Conservation (phyloP, 2,329 filamentous ascomycete species). For the Arthroderma sp. region DNA sequence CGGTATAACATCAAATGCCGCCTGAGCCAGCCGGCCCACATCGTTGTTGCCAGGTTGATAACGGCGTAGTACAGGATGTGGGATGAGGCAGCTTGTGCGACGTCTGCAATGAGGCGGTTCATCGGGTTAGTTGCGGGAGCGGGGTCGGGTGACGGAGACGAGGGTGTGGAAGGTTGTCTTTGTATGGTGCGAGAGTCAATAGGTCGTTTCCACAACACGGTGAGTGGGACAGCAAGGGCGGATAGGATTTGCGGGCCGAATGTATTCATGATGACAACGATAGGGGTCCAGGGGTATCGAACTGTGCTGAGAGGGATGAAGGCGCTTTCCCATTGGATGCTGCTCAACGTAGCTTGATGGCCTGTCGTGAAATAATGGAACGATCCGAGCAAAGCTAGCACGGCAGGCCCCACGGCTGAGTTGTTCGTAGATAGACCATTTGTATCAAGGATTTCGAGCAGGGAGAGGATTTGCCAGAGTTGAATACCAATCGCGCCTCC, state of each 20-base stretch:
- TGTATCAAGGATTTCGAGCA: conserved; percentile 51
- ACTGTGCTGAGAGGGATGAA: conserved; percentile 79
- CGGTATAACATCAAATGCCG: conserved; percentile 94
- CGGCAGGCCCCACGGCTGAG: conserved; percentile 62
- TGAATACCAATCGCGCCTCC: conserved; percentile 69
- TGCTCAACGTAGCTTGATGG: conserved; percentile 75
- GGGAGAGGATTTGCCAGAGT: conserved; percentile 76
- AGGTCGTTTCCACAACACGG: conserved; percentile 79
- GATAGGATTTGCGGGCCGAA: conserved; percentile 82
- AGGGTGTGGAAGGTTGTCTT: too few species aligned
- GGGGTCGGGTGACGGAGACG: too few species aligned
- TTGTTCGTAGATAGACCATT: conserved; percentile 48
- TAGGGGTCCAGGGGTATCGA: conserved; percentile 76
- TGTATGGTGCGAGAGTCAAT: conserved; percentile 48
- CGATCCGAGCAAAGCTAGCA: conserved; percentile 77
- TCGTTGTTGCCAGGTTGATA: conserved; percentile 71
- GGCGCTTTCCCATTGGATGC: conserved; percentile 90
- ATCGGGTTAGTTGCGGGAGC: conserved; percentile 15
- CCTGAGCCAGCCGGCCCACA: conserved; percentile 77
- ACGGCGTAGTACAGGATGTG: conserved; percentile 74
- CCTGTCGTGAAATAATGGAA: conserved; percentile 98
- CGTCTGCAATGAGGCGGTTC: conserved; percentile 47
- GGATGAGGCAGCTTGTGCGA: conserved; percentile 57
- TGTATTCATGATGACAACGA: conserved; percentile 72
- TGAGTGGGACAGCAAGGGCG: conserved; percentile 62